A percentile compares a stretch with the other conserved stretches of the same genome.
Evolutionary conservation across 2,329 filamentous ascomycete species (phyloP).

Genomic region (Diplodia mutila): DNA sequence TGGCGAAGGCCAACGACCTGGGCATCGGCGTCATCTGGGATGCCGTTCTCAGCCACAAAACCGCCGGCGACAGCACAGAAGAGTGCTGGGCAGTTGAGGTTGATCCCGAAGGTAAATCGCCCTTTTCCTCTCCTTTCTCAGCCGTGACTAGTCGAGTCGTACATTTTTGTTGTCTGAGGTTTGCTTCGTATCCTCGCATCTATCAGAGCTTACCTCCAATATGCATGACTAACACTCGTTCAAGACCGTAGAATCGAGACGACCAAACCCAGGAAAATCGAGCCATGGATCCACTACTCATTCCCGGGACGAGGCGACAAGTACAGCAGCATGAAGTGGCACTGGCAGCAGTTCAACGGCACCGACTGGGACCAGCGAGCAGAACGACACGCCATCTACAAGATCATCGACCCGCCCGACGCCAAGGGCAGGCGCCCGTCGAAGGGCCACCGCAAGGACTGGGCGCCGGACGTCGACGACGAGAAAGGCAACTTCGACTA

Average conservation of each 20-base stretch:
- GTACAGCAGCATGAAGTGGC: constrained; percentile 66
- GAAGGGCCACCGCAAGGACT: constrained; percentile 62
- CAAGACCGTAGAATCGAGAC: constrained; percentile 60
- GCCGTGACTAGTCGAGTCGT: neutral
- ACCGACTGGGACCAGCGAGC: constrained; percentile 66
- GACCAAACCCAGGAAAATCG: constrained; percentile 62
- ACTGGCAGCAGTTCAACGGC: constrained; percentile 69
- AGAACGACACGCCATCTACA: constrained; percentile 65
- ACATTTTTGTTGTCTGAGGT: neutral
- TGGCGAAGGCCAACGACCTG: constrained; percentile 54
- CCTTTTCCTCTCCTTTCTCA: neutral
- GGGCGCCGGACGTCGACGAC: constrained; percentile 66
- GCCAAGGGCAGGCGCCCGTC: neutral
- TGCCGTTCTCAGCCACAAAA: constrained; percentile 73
- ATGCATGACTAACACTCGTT: neutral
- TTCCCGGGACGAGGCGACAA: constrained; percentile 64
- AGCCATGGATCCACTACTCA: constrained; percentile 69
- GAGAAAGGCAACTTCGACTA: constrained; percentile 70
- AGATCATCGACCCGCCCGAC: constrained; percentile 54
- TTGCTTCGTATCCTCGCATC: neutral
- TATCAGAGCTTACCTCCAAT: too few species aligned
- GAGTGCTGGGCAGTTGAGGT: constrained; percentile 67
- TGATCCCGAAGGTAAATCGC: constrained; percentile 45
- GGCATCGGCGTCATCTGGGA: constrained; percentile 69
- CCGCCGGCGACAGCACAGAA: constrained; percentile 68